Conservation (phyloP, 2,329 filamentous ascomycete genomes). For the Colletotrichum sidae region DNA sequence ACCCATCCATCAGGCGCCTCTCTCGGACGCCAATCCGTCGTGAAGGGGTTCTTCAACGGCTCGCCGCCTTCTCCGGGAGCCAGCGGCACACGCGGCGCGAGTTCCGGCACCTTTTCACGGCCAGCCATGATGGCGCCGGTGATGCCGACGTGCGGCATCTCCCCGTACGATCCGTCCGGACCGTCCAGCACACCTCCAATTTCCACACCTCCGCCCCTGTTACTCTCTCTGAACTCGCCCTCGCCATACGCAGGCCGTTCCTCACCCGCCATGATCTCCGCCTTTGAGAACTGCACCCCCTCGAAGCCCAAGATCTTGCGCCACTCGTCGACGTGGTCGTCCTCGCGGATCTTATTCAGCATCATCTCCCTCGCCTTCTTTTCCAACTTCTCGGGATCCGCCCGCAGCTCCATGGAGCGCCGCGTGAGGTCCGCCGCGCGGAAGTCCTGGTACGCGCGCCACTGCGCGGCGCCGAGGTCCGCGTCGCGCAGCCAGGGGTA, state of each 20-base stretch:
- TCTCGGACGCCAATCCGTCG: constrained; percentile 34
- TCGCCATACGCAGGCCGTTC: background rate
- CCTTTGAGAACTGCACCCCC: background rate
- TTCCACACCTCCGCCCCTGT: constrained; percentile 5
- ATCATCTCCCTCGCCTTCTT: constrained; percentile 12
- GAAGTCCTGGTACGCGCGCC: constrained; percentile 19
- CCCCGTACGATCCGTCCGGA: constrained; percentile 16
- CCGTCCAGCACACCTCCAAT: constrained; percentile 18
- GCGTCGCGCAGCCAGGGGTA: constrained; percentile 29
- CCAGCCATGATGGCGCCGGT: background rate
- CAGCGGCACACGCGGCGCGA: constrained; percentile 2
- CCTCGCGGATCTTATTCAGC: constrained; percentile 22
- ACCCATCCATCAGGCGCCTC: background rate
- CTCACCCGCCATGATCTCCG: constrained; percentile 10
- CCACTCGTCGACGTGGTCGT: constrained; percentile 12
- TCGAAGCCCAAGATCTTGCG: constrained; percentile 19
- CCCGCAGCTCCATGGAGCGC: constrained; percentile 4
- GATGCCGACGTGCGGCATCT: background rate
- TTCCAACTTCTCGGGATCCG: background rate
- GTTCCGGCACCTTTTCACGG: background rate
- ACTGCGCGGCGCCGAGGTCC: constrained; percentile 31
- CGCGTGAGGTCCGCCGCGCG: background rate
- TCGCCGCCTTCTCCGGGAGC: constrained; percentile 30
- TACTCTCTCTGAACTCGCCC: constrained; percentile 1
- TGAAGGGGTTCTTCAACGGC: constrained; percentile 34